Evolutionary conservation across 1,284 basidiomycete genomes (phyloP).

Genomic region (Mycena sp.): DNA sequence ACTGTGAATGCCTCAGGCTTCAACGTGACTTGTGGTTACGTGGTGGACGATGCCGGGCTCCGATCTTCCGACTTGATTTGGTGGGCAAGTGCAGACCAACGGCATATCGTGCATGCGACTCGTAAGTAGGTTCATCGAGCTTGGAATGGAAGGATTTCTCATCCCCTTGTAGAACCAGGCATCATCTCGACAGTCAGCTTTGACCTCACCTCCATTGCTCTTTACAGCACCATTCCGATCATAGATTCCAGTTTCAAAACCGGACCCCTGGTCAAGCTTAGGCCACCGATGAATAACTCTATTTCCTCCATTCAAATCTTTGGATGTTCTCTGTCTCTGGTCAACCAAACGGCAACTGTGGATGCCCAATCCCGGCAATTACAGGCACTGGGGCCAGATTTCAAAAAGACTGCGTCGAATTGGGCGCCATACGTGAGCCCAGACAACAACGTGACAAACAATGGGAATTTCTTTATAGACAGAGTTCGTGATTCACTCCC

Average conservation of each 20-base stretch:
- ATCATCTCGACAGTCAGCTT: neutral
- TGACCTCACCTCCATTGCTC: neutral
- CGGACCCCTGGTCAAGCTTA: neutral
- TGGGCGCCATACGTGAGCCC: neutral
- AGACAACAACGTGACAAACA: neutral
- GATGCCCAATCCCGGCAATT: neutral
- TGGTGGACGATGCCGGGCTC: neutral
- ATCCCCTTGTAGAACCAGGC: neutral
- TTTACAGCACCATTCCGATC: constrained; percentile 10
- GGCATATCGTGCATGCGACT: neutral
- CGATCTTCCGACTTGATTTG: too few species aligned
- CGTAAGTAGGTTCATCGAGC: neutral
- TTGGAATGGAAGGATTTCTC: neutral
- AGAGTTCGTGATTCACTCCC: neutral
- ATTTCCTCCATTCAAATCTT: neutral
- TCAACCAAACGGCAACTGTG: constrained; percentile 1
- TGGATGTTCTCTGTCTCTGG: neutral
- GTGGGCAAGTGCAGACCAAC: neutral
- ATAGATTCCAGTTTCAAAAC: neutral
- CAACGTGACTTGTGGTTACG: neutral
- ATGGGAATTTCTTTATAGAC: neutral
- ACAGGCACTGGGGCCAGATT: neutral
- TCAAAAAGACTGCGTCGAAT: neutral
- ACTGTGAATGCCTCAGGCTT: constrained; percentile 3
- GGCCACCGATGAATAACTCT: neutral